These are phyloP conservation scores for Citrus sp. DNA, from an alignment of 345 rosid species.

Conservation along the genomic window DNA sequence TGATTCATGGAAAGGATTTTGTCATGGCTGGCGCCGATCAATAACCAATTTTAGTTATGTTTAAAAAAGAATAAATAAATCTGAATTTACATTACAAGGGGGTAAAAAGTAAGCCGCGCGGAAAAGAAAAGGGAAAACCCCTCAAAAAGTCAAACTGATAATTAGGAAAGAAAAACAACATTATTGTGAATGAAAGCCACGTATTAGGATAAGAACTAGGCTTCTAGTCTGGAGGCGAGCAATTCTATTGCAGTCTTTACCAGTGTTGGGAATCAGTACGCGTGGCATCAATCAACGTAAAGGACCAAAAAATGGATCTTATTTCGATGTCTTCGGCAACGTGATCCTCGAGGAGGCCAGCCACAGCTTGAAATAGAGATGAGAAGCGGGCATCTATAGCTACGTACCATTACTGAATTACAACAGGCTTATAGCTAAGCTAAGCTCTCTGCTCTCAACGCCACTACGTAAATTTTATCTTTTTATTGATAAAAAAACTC, in stretches of 20 bases:
- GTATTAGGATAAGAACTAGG: not conserved
- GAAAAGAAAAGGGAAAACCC: too few species aligned
- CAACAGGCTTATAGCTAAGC: constrained; percentile 3
- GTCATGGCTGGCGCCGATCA: not conserved
- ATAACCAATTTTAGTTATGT: not conserved
- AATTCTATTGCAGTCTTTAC: not conserved
- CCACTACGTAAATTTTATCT: not conserved
- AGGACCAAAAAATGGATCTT: not conserved
- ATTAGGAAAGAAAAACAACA: not conserved
- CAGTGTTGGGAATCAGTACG: not conserved
- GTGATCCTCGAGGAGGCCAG: not conserved
- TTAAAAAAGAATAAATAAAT: too few species aligned
- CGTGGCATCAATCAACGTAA: not conserved
- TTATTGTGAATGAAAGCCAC: not conserved
- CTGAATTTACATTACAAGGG: too few species aligned
- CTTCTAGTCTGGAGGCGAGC: not conserved
- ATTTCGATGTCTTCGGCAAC: not conserved
- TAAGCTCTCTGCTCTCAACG: not conserved
- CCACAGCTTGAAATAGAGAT: not conserved
- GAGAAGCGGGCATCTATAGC: constrained; percentile 2
- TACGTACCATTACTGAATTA: not conserved
- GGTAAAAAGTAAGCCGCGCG: too few species aligned
- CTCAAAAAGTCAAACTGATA: not conserved
- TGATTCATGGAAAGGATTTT: not conserved
- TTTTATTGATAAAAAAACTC: not conserved